Evolutionary conservation across 2,329 filamentous ascomycete genomes (phyloP), one percentile per base, ranked within the genome.

Genomic region (Diaporthe helianthi): DNA sequence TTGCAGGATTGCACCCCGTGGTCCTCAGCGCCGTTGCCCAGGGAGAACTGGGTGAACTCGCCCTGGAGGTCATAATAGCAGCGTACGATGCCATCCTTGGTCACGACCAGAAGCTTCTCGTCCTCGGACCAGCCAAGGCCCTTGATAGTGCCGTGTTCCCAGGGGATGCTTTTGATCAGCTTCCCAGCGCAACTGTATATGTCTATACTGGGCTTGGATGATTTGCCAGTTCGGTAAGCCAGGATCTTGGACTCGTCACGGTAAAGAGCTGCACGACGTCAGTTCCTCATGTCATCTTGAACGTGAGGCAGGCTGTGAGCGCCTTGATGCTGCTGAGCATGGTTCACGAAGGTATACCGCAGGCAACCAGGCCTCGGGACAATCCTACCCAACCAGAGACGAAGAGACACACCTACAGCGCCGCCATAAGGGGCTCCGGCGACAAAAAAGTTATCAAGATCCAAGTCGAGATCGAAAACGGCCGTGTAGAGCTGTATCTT

Each of bases 91-190:
- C 96, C 96, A 76, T 99, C 95, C 65, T 92, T 88, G 12, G 94
- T 93, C 64, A 98, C 90, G 0, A 98, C 92, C 4, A 99, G 83
- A 55, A 99, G 86, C 77, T 92, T 92, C 84, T 99, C 96, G 73
- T 98, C 93, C 76, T 97, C 95, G 24, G 94, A 97, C 96, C 96
- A 99, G 41, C 96, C 96, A 24, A 99, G 85, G 2, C 93, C 94
- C 79, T 91, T 92, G 76, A 99, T 93, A 3, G 90, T 84, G 54
- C 93, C 93, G 81, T 94, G 93, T 75, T 98, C 95, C 94, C 95
- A 98, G 78, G 92, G 88, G 73, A 98, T 93, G 77, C 89, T 89
- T 75, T 91, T 90, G 72, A 99, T 91, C 69, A 93, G 88, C 83
- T 94, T 96, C 66, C 96, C 96, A 13, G 96, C 91, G 79, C 92